Conservation (phyloP, 1,139 yeast genomes). For the Hyphopichia pseudoburtonii region DNA sequence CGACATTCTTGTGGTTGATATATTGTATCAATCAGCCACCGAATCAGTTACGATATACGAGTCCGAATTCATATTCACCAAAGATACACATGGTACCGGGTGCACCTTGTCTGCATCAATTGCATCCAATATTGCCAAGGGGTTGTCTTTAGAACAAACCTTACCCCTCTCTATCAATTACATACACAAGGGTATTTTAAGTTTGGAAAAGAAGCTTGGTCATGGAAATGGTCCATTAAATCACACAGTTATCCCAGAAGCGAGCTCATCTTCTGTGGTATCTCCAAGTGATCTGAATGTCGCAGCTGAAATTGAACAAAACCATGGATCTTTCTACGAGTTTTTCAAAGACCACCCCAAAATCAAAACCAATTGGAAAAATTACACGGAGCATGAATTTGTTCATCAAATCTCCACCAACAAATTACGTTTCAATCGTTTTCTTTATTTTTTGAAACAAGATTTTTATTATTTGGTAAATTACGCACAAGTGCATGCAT, state of each 20-base stretch:
- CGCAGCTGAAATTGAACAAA: not conserved
- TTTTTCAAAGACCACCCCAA: constrained; percentile 58
- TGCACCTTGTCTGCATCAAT: constrained; percentile 85
- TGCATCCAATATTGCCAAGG: constrained; percentile 70
- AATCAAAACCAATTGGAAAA: constrained; percentile 55
- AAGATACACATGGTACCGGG: constrained; percentile 86
- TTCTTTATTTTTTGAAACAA: constrained; percentile 63
- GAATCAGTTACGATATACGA: constrained; percentile 44
- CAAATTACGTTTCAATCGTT: constrained; percentile 48
- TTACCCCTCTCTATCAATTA: constrained; percentile 60
- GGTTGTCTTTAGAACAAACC: constrained; percentile 44
- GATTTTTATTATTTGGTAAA: constrained; percentile 70
- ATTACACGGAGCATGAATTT: constrained; percentile 63
- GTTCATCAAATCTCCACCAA: constrained; percentile 54
- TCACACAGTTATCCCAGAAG: constrained; percentile 38
- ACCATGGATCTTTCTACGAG: constrained; percentile 33
- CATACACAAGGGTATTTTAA: constrained; percentile 63
- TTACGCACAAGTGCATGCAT: constrained; percentile 67
- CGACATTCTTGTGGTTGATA: constrained; percentile 49
- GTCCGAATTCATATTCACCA: constrained; percentile 49
- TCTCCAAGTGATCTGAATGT: not conserved
- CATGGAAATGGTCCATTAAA: constrained; percentile 74
- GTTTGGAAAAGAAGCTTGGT: constrained; percentile 42
- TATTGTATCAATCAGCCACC: constrained; percentile 51
- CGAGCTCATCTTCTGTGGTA: constrained; percentile 1